Base-by-base conservation (phyloP, 768 basidiomycete genomes). In the Pleurotus djamor region DNA sequence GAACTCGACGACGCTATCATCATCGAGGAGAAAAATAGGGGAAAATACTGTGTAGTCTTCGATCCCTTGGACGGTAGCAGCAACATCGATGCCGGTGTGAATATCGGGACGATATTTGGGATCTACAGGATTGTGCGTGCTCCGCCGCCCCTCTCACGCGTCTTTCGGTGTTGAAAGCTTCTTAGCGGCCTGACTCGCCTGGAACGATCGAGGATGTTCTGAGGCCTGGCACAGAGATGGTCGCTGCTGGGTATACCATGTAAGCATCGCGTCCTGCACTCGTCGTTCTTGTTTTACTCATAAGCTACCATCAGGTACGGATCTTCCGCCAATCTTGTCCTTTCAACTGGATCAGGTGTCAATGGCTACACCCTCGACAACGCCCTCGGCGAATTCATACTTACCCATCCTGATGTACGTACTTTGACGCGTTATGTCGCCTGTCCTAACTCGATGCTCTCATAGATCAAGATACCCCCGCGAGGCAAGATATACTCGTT, bases 401-500 rank as follows among this genome's bases (percentile, higher is more conserved):
- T 98, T 59, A 99, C 97, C 34, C 97, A 99, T 77, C 96, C 96
- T 28, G 87, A 98, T 68, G 91, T 92, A 68, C 38, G 38, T 2
- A 28, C 21, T 28, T 28, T 3, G 21, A 28, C 21, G 21, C n/a
- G 9, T 41, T 41, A 56, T 47, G n/a, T 36, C 52, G 64, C 54
- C 60, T 57, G 28, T 52, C 54, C 58, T 55, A 32, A 47, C 37
- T 43, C 56, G 38, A n/a, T n/a, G n/a, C 12, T 59, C 57, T 28
- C 21, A 35, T 68, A 92, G 91, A 99, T 99, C 75, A 84, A 86
- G 74, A 93, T 99, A 64, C 97, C 97, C 5, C 64, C 86, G 8
- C 88, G 97, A 52, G 97, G 97, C 65, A 98, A 98, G 78, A 99
- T 99, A 69, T 99, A 99, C 79, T 98, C 96, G 3, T 96, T 98